These are phyloP conservation scores for Yarrowia sp. DNA, from an alignment of 805 yeast genomes.

Conservation along the genomic window DNA sequence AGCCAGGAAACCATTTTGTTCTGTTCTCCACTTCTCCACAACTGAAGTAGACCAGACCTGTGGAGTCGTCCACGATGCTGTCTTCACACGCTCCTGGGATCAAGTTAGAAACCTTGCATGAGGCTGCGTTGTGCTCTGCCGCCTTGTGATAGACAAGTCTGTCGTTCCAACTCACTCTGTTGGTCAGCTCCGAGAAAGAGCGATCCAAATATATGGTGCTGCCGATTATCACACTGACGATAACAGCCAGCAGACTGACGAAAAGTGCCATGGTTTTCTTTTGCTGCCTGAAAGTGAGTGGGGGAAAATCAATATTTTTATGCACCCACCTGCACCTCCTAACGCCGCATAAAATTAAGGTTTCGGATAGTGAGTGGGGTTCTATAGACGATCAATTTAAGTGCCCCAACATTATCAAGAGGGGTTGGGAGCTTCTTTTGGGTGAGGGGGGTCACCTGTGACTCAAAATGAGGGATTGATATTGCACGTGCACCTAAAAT, in stretches of 20 bases:
- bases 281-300: background rate
- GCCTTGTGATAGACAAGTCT: background rate
- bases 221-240: background rate
- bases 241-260: background rate
- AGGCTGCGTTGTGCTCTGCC: background rate
- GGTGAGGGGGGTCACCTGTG: too few relatives aligned
- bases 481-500: too few relatives aligned
- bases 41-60: background rate
- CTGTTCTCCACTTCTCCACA: background rate
- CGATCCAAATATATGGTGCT: constrained; percentile 1
- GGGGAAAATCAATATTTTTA: background rate
- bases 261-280: background rate
- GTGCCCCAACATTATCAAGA: background rate
- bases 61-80: background rate
- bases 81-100: background rate
- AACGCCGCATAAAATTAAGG: background rate
- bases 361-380: background rate
- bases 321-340: background rate
- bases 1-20: constrained; percentile 10
- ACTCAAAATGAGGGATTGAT: too few relatives aligned
- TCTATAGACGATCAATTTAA: background rate
- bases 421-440: too few relatives aligned
- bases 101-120: background rate
- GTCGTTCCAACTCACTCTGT: background rate
- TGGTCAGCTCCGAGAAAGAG: background rate